phyloP scores from a whole-genome alignment of 2,329 filamentous ascomycete species.

The Aspergillus arachidicola region DNA sequence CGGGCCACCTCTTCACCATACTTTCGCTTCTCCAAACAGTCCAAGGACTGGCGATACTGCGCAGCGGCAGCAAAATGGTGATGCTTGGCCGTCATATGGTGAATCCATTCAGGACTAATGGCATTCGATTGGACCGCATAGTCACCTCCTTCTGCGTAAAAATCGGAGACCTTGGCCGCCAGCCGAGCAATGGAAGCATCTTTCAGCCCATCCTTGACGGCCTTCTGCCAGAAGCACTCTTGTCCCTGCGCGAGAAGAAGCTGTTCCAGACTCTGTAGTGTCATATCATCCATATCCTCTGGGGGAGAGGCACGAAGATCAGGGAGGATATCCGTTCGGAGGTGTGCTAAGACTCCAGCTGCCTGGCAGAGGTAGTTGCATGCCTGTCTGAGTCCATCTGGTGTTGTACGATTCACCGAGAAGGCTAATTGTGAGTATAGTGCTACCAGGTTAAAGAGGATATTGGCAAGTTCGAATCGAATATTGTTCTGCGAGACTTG shows the following conservation, averaged over 20 bases:
- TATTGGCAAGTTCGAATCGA: conserved; percentile 83
- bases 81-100: conserved; percentile 95
- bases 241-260: conserved; percentile 90
- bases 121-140: conserved; percentile 85
- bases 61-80: conserved; percentile 96
- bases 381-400: conserved; percentile 82
- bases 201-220: conserved; percentile 90
- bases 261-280: conserved; percentile 78
- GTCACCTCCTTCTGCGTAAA: conserved; percentile 83
- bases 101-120: conserved; percentile 93
- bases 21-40: conserved; percentile 88
- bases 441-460: conserved; percentile 90
- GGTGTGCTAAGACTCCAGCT: conserved; percentile 78
- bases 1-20: conserved; percentile 95
- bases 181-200: conserved; percentile 90
- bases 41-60: conserved; percentile 86
- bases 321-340: conserved; percentile 75
- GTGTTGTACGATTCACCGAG: conserved; percentile 72
- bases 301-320: conserved; percentile 82
- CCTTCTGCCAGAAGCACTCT: conserved; percentile 98
- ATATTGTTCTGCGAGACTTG: conserved; percentile 65
- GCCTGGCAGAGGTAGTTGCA: conserved; percentile 88
- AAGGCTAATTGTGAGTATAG: conserved; percentile 92
- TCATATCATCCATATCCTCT: conserved; percentile 92
- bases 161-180: conserved; percentile 85